phyloP scores from a whole-genome alignment of 257 asterid species.

The Striga asiatica region DNA sequence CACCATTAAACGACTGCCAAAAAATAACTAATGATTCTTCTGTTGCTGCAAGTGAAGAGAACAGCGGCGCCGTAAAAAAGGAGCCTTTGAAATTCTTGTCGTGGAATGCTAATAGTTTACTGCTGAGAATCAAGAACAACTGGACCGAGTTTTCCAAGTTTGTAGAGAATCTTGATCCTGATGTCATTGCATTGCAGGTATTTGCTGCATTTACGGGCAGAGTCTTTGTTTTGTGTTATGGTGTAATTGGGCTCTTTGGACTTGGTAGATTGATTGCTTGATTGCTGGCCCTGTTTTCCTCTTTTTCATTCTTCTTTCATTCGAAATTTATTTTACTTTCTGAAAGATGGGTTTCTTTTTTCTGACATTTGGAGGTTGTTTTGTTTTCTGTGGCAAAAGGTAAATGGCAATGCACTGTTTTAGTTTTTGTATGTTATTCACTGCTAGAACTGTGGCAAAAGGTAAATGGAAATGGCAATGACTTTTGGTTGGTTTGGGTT shows the following conservation, averaged over 20 bases:
- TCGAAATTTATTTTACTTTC: not conserved
- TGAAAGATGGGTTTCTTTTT: not conserved
- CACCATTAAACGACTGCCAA: slow-evolving; percentile 22
- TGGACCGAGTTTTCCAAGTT: slow-evolving; percentile 68
- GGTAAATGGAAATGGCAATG: too few species aligned
- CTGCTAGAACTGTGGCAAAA: not conserved
- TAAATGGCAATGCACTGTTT: not conserved
- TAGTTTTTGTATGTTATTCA: not conserved
- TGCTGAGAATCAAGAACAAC: slow-evolving; percentile 63
- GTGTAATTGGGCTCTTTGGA: slow-evolving; percentile 4
- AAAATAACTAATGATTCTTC: slow-evolving; percentile 20
- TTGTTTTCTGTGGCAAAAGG: not conserved
- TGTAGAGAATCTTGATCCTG: slow-evolving; percentile 63
- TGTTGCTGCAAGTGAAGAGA: slow-evolving; percentile 20
- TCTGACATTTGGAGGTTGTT: not conserved
- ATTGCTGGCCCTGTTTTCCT: not conserved
- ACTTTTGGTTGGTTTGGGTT: not conserved
- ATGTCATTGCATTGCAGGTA: slow-evolving; percentile 88
- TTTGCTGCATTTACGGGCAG: not conserved
- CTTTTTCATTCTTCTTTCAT: not conserved
- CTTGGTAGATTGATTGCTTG: not conserved
- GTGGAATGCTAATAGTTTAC: slow-evolving; percentile 90
- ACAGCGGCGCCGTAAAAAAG: slow-evolving; percentile 17
- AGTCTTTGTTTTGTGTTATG: not conserved
- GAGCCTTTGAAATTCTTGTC: slow-evolving; percentile 77